These are phyloP conservation scores for Trichophyton equinum DNA, from an alignment of 2,329 filamentous ascomycete species.

Conservation along the genomic window DNA sequence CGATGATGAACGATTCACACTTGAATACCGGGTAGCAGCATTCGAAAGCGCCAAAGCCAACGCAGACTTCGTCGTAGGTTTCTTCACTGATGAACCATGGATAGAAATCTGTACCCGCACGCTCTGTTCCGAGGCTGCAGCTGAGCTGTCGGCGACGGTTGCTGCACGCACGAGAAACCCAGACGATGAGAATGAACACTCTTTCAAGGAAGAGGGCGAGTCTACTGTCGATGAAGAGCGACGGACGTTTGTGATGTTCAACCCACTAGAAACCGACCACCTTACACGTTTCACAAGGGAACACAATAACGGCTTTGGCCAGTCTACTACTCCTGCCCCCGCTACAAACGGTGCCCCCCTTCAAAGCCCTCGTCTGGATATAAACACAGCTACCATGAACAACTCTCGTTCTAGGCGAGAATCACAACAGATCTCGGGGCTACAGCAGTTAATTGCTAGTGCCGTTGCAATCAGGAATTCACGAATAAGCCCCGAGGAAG, in stretches of 20 bases:
- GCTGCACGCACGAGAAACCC: slow-evolving; percentile 1
- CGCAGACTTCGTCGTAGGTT: slow-evolving; percentile 30
- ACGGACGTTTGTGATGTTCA: slow-evolving; percentile 20
- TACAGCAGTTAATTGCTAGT: slow-evolving; percentile 13
- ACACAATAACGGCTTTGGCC: neutral
- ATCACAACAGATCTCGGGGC: slow-evolving; percentile 11
- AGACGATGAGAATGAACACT: slow-evolving; percentile 10
- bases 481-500: neutral
- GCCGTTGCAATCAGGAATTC: slow-evolving; percentile 8
- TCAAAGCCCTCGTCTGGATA: neutral
- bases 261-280: slow-evolving; percentile 16
- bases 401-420: neutral
- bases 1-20: slow-evolving; percentile 21
- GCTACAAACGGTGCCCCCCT: neutral
- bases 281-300: slow-evolving; percentile 3
- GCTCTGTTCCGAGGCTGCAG: slow-evolving; percentile 8
- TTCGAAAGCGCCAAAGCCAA: slow-evolving; percentile 29
- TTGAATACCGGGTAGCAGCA: slow-evolving; percentile 24
- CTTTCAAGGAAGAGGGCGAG: neutral
- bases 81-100: slow-evolving; percentile 26
- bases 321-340: neutral
- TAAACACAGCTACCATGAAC: neutral
- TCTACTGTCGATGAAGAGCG: neutral
- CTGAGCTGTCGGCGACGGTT: slow-evolving; percentile 1
- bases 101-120: slow-evolving; percentile 17